phyloP scores from a whole-genome alignment of 2,329 filamentous ascomycete species.

The Xylariaceae sp. region DNA sequence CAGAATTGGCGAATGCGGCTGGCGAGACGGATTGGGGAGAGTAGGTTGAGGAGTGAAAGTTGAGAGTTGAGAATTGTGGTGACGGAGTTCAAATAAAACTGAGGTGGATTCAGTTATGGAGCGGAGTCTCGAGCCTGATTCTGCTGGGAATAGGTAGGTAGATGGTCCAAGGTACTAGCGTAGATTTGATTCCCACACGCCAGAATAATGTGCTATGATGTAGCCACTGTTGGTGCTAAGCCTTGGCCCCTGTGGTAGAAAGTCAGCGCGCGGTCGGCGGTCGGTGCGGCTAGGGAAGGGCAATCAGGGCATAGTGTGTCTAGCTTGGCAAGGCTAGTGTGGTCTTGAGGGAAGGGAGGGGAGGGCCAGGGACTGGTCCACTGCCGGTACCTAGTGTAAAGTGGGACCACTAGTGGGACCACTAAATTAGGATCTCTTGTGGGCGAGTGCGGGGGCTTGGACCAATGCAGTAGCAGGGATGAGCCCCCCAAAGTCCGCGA shows the following conservation, averaged over 20 bases:
- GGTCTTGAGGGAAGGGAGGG: neutral
- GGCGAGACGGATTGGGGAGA: slow-evolving; percentile 1
- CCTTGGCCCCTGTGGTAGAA: too few relatives aligned
- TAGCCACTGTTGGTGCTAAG: neutral
- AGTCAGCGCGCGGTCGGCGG: neutral
- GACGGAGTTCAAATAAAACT: slow-evolving; percentile 6
- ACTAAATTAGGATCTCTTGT: slow-evolving; percentile 10
- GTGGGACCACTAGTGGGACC: slow-evolving; percentile 3
- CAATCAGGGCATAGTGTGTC: neutral
- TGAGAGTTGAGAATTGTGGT: neutral
- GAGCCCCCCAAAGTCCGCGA: slow-evolving; percentile 1
- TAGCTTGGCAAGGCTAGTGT: slow-evolving; percentile 13
- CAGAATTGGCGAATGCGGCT: slow-evolving; percentile 7
- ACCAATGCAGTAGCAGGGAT: slow-evolving; percentile 16
- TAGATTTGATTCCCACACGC: slow-evolving; percentile 21
- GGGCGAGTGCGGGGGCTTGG: slow-evolving; percentile 10
- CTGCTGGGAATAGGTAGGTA: neutral
- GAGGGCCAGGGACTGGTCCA: neutral
- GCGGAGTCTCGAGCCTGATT: slow-evolving; percentile 11
- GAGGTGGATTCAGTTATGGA: slow-evolving; percentile 15
- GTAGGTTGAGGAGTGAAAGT: neutral
- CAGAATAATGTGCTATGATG: slow-evolving; percentile 15
- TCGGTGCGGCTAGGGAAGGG: neutral
- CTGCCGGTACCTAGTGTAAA: slow-evolving; percentile 2
- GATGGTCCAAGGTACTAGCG: slow-evolving; percentile 5